Percentiles rank a stretch among this genome's conserved stretches.
These are phyloP conservation scores for Durotheca rogersii DNA, from an alignment of 495 filamentous ascomycete species.

Conservation along the genomic window DNA sequence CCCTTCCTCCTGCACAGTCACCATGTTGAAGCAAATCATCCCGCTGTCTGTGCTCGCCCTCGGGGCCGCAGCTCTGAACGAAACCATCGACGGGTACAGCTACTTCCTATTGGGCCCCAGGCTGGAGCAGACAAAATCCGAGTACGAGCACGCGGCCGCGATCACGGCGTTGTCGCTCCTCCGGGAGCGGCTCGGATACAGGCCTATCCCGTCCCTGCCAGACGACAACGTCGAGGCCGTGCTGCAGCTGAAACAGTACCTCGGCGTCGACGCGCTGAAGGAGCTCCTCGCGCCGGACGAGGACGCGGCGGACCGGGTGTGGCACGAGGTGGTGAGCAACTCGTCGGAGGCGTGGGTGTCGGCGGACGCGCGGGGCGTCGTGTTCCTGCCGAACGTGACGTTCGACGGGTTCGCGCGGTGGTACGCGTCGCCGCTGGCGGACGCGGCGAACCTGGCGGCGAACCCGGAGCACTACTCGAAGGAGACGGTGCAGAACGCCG, in stretches of 20 bases:
- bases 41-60: constrained; percentile 13
- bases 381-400: constrained; percentile 19
- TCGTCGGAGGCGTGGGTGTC: constrained; percentile 24
- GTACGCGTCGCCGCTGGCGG: constrained; percentile 27
- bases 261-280: constrained; percentile 10
- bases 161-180: constrained; percentile 7
- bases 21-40: constrained; percentile 13
- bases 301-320: constrained; percentile 27
- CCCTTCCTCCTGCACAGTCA: too few species aligned
- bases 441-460: constrained; percentile 29
- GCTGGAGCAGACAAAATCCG: constrained; percentile 3
- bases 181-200: constrained; percentile 6
- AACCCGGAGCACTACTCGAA: constrained; percentile 37
- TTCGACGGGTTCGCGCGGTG: constrained; percentile 20
- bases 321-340: constrained; percentile 19
- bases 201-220: constrained; percentile 7
- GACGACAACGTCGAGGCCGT: constrained; percentile 16
- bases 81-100: constrained; percentile 19
- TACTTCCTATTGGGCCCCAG: constrained; percentile 24
- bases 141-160: constrained; percentile 21
- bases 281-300: constrained; percentile 25
- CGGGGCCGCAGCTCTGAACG: constrained; percentile 16
- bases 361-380: constrained; percentile 20
- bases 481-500: constrained; percentile 11
- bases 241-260: constrained; percentile 16